A percentile compares a stretch with the other conserved stretches of the same genome.
Conservation (phyloP, 2,329 filamentous ascomycete species). For the Sporothrix brunneoviolacea region DNA sequence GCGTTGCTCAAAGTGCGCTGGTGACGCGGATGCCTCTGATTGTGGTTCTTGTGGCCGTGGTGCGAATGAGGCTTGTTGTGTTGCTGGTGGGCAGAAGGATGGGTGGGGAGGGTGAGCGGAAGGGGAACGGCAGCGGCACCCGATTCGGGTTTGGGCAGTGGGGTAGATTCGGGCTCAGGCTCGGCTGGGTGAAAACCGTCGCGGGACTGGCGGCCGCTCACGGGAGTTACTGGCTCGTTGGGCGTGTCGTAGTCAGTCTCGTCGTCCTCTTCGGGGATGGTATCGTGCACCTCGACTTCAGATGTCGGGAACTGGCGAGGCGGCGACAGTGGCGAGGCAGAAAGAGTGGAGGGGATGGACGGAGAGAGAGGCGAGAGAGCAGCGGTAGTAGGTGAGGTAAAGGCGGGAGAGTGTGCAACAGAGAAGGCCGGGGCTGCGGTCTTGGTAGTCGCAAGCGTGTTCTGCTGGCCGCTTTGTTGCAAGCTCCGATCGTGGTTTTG, state of each 20-base stretch:
- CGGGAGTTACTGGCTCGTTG: slow-evolving; percentile 56
- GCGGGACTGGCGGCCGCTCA: slow-evolving; percentile 50
- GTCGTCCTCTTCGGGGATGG: slow-evolving; percentile 52
- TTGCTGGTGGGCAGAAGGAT: slow-evolving; percentile 22
- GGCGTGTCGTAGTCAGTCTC: slow-evolving; percentile 54
- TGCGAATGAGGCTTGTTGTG: slow-evolving; percentile 19
- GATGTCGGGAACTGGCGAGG: slow-evolving; percentile 40
- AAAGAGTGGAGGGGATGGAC: slow-evolving; percentile 4
- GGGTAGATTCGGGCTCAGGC: slow-evolving; percentile 16
- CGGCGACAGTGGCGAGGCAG: slow-evolving; percentile 32
- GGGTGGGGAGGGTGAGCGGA: slow-evolving; percentile 3
- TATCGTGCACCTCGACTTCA: slow-evolving; percentile 37
- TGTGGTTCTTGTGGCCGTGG: slow-evolving; percentile 15
- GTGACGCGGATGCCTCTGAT: not conserved
- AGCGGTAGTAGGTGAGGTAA: not conserved
- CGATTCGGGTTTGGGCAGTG: slow-evolving; percentile 17
- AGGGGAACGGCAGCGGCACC: slow-evolving; percentile 15
- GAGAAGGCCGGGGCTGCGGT: too few relatives aligned
- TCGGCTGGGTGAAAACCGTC: slow-evolving; percentile 41
- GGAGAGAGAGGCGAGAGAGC: slow-evolving; percentile 1
- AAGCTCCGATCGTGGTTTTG: not conserved
- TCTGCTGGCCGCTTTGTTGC: slow-evolving; percentile 1
- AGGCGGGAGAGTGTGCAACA: not conserved
- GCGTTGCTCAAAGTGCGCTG: not conserved
- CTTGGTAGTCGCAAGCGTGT: too few relatives aligned